A percentile compares a stretch with the other conserved stretches of the same genome.
Evolutionary conservation across 1,284 basidiomycete genomes (phyloP).

Genomic region (Ustilago esculenta): DNA sequence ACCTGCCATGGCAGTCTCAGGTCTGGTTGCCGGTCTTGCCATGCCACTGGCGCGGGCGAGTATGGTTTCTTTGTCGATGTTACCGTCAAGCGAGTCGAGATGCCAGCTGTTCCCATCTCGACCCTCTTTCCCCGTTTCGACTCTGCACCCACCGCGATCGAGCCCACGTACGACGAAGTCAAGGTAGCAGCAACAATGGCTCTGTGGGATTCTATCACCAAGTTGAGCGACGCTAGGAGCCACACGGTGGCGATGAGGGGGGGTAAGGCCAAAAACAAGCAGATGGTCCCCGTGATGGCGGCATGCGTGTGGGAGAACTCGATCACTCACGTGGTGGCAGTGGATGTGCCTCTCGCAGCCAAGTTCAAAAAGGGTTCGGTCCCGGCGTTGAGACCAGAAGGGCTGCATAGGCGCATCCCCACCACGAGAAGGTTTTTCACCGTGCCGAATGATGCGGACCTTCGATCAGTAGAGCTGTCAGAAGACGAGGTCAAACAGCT

Average conservation of each 20-base stretch:
- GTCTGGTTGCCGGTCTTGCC: conserved; percentile 43
- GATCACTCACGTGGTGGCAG: conserved; percentile 32
- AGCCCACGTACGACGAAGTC: conserved; percentile 42
- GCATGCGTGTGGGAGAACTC: conserved; percentile 56
- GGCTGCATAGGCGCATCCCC: conserved; percentile 33
- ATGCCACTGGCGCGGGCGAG: conserved; percentile 43
- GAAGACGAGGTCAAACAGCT: conserved; percentile 29
- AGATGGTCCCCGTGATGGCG: conserved; percentile 52
- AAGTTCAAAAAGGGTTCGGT: conserved; percentile 35
- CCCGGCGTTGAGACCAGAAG: conserved; percentile 24
- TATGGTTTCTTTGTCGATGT: conserved; percentile 55
- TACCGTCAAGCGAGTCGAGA: conserved; percentile 50
- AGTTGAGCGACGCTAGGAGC: conserved; percentile 30
- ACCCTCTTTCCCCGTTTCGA: conserved; percentile 34
- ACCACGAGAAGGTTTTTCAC: conserved; percentile 41
- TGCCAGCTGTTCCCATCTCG: conserved; percentile 47
- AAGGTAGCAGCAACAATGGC: conserved; percentile 36
- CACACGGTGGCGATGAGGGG: conserved; percentile 7
- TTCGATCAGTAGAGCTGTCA: conserved; percentile 38
- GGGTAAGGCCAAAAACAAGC: conserved; percentile 28
- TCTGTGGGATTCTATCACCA: conserved; percentile 42
- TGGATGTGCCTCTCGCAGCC: conserved; percentile 43
- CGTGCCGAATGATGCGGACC: conserved; percentile 42
- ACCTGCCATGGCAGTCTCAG: conserved; percentile 44
- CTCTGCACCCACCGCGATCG: not conserved